Conservation (phyloP, 768 basidiomycete genomes). For the Naganishia vishniacii region DNA sequence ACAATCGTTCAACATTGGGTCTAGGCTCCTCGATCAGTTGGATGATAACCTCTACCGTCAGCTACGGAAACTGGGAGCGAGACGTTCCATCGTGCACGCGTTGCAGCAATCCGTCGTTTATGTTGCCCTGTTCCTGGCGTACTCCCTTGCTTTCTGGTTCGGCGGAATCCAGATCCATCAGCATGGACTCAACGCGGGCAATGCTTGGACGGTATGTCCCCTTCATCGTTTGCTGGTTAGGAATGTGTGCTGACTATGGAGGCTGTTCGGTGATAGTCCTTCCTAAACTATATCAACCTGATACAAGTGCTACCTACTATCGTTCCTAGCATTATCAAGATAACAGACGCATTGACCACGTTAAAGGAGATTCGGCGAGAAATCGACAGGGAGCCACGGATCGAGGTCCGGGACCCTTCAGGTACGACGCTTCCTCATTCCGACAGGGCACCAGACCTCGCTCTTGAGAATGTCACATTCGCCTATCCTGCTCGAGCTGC, state of each 20-base stretch:
- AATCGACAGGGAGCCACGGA: conserved; percentile 40
- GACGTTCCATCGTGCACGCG: conserved; percentile 28
- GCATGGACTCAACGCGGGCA: conserved; percentile 31
- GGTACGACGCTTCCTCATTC: conserved; percentile 29
- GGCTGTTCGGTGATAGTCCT: too few species aligned
- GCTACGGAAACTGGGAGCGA: conserved; percentile 24
- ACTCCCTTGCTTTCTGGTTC: conserved; percentile 37
- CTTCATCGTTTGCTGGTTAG: background rate
- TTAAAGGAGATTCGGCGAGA: conserved; percentile 36
- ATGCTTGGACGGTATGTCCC: conserved; percentile 34
- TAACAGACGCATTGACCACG: conserved; percentile 34
- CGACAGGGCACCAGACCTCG: conserved; percentile 34
- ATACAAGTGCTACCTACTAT: background rate
- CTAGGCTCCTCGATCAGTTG: conserved; percentile 24
- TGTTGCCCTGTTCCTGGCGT: conserved; percentile 33
- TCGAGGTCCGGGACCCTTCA: conserved; percentile 35
- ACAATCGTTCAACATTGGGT: conserved; percentile 37
- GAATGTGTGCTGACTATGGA: too few species aligned
- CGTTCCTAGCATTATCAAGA: conserved; percentile 29
- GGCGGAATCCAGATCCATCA: conserved; percentile 35
- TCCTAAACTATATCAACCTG: too few species aligned
- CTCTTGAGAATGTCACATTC: conserved; percentile 42
- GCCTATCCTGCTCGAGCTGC: conserved; percentile 42
- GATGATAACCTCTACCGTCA: conserved; percentile 29
- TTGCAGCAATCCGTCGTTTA: conserved; percentile 31